Conservation (phyloP, 257 asterid species). For the Solanum piurae region DNA sequence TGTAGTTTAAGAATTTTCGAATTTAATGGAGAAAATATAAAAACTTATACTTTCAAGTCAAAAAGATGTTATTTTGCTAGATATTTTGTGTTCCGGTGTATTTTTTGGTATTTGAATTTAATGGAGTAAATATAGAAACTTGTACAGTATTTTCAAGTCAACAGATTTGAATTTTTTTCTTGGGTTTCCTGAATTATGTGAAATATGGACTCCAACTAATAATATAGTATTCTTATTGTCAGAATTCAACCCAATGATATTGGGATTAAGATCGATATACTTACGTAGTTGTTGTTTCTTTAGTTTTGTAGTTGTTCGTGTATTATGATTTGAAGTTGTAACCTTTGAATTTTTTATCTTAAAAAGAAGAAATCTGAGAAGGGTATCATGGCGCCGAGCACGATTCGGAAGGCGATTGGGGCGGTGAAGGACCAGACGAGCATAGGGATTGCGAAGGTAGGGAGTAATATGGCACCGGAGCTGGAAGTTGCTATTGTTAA, state of each 20-base stretch:
- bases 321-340: not conserved
- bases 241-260: not conserved
- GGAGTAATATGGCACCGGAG: conserved; percentile 55
- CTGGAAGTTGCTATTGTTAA: conserved; percentile 51
- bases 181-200: not conserved
- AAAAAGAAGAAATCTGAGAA: not conserved
- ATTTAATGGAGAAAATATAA: not conserved
- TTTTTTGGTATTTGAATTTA: not conserved
- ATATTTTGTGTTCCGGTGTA: not conserved
- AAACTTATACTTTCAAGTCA: not conserved
- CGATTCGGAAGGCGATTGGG: conserved; percentile 59
- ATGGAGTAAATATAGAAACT: not conserved
- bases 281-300: not conserved
- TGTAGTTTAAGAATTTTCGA: not conserved
- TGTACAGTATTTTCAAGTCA: not conserved
- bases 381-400: conserved; percentile 39
- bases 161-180: not conserved
- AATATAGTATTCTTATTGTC: not conserved
- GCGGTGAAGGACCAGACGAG: conserved; percentile 68
- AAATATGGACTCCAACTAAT: not conserved
- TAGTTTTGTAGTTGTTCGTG: not conserved
- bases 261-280: not conserved
- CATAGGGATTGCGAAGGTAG: conserved; percentile 52
- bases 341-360: not conserved
- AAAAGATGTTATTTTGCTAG: not conserved